These are phyloP conservation scores for Trichophyton schoenleinii DNA, from an alignment of 2,329 filamentous ascomycete genomes.

Conservation along the genomic window DNA sequence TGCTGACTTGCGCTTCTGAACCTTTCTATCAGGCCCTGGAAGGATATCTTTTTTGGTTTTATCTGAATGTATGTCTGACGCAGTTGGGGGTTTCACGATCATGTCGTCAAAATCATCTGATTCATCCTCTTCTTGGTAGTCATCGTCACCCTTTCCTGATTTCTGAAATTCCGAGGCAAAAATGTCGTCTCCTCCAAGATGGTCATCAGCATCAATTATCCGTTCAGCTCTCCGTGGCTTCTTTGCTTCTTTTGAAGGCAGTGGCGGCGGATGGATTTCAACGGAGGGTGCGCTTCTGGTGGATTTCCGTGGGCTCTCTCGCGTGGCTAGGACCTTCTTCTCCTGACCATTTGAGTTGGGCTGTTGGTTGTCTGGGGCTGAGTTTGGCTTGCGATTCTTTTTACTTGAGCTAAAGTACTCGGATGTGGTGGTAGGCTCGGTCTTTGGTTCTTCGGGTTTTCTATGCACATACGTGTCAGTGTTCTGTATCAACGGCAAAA, in stretches of 20 bases:
- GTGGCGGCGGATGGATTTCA: neutral
- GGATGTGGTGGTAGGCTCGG: slow-evolving; percentile 48
- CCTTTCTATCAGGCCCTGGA: slow-evolving; percentile 34
- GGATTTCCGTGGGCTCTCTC: slow-evolving; percentile 26
- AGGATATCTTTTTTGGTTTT: slow-evolving; percentile 38
- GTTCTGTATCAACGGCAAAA: neutral
- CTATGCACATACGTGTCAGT: slow-evolving; percentile 17
- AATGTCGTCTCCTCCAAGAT: slow-evolving; percentile 66
- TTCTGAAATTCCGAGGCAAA: slow-evolving; percentile 61
- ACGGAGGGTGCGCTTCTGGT: slow-evolving; percentile 21
- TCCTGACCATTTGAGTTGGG: slow-evolving; percentile 14
- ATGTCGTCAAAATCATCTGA: slow-evolving; percentile 50
- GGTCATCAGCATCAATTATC: slow-evolving; percentile 50
- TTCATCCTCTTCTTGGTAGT: slow-evolving; percentile 54
- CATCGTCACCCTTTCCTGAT: slow-evolving; percentile 53
- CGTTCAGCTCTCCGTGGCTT: slow-evolving; percentile 24
- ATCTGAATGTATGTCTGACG: slow-evolving; percentile 27
- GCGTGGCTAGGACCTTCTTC: slow-evolving; percentile 20
- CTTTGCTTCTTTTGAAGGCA: slow-evolving; percentile 6
- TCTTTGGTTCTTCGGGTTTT: slow-evolving; percentile 39
- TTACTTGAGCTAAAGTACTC: slow-evolving; percentile 47
- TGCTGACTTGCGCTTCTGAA: slow-evolving; percentile 47
- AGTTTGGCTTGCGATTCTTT: slow-evolving; percentile 5
- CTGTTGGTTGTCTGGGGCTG: slow-evolving; percentile 14
- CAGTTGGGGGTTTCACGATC: slow-evolving; percentile 47